Evolutionary conservation across 1,139 yeast species (phyloP).

Genomic region (Taphrina confusa): DNA sequence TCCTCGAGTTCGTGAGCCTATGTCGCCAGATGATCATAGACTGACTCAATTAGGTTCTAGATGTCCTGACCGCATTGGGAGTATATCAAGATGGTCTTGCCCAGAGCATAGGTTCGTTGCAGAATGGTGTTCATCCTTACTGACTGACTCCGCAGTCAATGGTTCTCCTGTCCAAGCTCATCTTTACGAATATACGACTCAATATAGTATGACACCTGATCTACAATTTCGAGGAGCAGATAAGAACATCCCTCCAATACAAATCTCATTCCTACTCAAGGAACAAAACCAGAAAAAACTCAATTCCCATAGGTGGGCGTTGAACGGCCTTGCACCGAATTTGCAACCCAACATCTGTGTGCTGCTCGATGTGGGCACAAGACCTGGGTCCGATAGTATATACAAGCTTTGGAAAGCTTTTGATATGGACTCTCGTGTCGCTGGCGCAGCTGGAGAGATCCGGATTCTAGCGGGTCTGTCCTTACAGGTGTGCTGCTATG

Average conservation of each 20-base stretch:
- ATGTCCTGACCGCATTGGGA: constrained; percentile 86
- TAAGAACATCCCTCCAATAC: constrained; percentile 75
- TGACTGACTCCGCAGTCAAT: constrained; percentile 47
- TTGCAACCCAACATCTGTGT: constrained; percentile 84
- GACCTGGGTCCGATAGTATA: constrained; percentile 80
- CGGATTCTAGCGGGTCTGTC: constrained; percentile 65
- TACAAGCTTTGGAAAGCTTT: constrained; percentile 90
- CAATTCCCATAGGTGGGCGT: constrained; percentile 88
- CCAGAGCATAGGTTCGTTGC: constrained; percentile 53
- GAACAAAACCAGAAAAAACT: constrained; percentile 89
- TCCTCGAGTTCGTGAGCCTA: constrained; percentile 59
- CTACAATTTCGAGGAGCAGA: constrained; percentile 52
- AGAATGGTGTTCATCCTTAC: not conserved
- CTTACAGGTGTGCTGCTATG: not conserved
- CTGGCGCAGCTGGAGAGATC: constrained; percentile 94
- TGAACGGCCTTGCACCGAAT: constrained; percentile 85
- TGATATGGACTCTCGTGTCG: constrained; percentile 78
- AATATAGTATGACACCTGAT: constrained; percentile 59
- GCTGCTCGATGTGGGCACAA: constrained; percentile 90
- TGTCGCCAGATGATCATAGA: too few species aligned
- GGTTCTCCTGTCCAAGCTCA: constrained; percentile 86
- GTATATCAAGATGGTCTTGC: constrained; percentile 95
- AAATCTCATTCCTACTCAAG: constrained; percentile 70
- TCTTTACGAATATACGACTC: constrained; percentile 63
- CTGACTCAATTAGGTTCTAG: constrained; percentile 54